Base-by-base conservation (phyloP, 192 early-diverging fungal genomes). In the Coemansia sp. region DNA sequence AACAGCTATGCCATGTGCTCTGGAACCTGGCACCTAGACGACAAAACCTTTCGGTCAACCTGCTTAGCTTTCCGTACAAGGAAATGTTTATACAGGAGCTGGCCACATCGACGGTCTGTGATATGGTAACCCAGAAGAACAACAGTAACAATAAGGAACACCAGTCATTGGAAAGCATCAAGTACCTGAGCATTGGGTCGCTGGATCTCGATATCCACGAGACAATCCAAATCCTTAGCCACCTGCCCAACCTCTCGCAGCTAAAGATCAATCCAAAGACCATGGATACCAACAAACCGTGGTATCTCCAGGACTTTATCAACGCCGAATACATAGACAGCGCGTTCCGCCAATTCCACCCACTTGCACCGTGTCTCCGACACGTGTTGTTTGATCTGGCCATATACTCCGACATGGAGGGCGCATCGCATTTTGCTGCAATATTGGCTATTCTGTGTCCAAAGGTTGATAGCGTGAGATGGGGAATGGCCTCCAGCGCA, bases 401-500 rank as follows among this genome's bases (percentile, higher is more conserved):
- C 10, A 16, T 57, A 7, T 60, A 55, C 58, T 54, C 67, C 1
- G 62, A 68, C 16, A 68, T 74, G 62, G 63, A 65, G 1, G 63
- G 62, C 6, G 37, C 66, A 0, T n/a, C 72, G 4, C 72, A 74
- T 32, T 68, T 65, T 65, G 72, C 72, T 8, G 46, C 58, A 2
- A 62, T 52, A 21, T 58, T 74, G 45, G 66, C 62, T 1, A 40
- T 74, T 21, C 47, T 74, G 42, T 74, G 72, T 32, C 51, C 63
- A 2, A 54, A 22, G 6, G 15, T 68, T 19, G 26, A 48, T 1
- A 62, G 72, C n/a, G 21, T 74, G 15, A 57, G 72, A 15, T 74
- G 72, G 72, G 8, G 45, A 21, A 65, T 41, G 22, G 18, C 64
- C 19, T 74, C 72, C 6, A 12, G 66, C 4, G 41, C 36, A 7